Base-by-base conservation (phyloP, 805 yeast species). In the Lachancea cidri region DNA sequence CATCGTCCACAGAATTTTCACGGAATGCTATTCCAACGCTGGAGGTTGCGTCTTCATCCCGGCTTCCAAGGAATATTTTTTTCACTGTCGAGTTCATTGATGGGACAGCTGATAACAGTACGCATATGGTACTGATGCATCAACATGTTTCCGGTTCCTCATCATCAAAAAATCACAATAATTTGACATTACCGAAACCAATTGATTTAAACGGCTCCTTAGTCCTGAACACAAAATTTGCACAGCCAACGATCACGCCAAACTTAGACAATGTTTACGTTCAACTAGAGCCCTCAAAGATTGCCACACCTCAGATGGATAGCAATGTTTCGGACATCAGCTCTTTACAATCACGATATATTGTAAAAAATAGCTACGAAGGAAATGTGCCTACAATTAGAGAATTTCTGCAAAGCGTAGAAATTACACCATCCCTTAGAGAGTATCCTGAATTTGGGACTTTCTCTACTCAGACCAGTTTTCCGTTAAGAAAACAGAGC, bases 371-470 rank as follows among this genome's bases (percentile, higher is more conserved):
- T 52, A 81, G 82, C 51, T 87, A 86, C 55, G 70, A 67, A 2
- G 96, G 95, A 0, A 63, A 67, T 18, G 81, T 83, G 52, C 80
- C 81, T 1, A 78, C 76, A 44, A 77, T 88, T 24, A 53, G 74
- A 38, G 71, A 73, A 32, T 82, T 74, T 52, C 66, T 88, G 38
- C 65, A 68, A 8, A 70, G 68, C 13, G 67, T 81, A 16, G 67
- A 67, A 15, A 70, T 81, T 41, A 79, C 74, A 29, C 84, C 87
- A 0, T 65, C 73, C 0, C 55, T 81, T 39, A 72, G 71, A 33
- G 80, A 79, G 38, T 83, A 79, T 47, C 61, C 71, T 14, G 94
- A 85, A 51, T 86, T 87, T 69, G 93, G 93, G 0, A 36, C 25
- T 29, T 17, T 17, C 17, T 39, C 43, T 3, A 20, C 34, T 18